phyloP scores from a whole-genome alignment of 75 land plant species.

The Cunninghamia lanceolata region DNA sequence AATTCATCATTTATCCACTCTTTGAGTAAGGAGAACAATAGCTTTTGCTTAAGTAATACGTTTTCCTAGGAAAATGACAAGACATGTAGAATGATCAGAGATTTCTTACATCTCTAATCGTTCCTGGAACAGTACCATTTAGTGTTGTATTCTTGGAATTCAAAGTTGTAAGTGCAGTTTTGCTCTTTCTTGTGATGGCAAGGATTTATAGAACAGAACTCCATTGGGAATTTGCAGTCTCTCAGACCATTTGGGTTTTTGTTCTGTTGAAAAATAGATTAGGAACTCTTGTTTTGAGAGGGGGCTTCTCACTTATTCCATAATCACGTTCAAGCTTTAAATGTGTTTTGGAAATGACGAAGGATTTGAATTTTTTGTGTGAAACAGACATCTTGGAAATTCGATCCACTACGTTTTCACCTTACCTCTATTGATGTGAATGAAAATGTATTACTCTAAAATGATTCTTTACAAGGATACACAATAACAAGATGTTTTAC shows the following conservation, averaged over 20 bases:
- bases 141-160: neutral
- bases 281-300: neutral
- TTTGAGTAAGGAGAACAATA: neutral
- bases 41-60: neutral
- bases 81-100: neutral
- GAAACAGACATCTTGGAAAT: neutral
- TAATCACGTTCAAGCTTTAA: neutral
- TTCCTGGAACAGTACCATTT: neutral
- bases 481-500: neutral
- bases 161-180: neutral
- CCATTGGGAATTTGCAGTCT: neutral
- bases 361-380: neutral
- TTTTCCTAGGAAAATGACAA: neutral
- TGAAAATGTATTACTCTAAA: neutral
- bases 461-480: neutral
- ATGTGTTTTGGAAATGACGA: neutral
- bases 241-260: neutral
- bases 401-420: neutral
- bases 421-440: neutral
- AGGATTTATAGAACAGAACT: neutral
- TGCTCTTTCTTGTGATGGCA: too few species aligned
- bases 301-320: neutral
- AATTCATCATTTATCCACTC: neutral
- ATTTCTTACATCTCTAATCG: neutral
- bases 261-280: neutral